phyloP scores from a whole-genome alignment of 129 eudicot species.

The Smallanthus sonchifolius region DNA sequence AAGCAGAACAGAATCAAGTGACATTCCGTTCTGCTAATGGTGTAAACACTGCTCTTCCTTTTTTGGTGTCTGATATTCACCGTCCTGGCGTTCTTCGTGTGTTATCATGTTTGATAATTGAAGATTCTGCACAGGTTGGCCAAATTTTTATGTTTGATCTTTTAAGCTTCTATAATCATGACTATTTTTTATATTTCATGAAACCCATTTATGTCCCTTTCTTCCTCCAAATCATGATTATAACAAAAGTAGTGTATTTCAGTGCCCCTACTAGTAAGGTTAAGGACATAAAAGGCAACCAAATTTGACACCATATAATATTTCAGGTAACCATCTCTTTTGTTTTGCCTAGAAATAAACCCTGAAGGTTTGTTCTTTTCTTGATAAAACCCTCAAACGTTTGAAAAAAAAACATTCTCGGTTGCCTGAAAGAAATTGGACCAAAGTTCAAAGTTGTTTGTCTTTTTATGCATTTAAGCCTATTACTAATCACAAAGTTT shows the following conservation, averaged over 20 bases:
- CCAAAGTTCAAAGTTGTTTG: not conserved
- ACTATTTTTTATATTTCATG: not conserved
- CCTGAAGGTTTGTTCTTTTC: not conserved
- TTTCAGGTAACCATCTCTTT: not conserved
- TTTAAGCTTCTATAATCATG: not conserved
- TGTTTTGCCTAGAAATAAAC: not conserved
- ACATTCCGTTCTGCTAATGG: conserved; percentile 86
- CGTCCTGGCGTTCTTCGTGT: conserved; percentile 92
- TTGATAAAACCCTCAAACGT: not conserved
- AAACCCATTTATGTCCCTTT: not conserved
- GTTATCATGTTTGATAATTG: conserved; percentile 86
- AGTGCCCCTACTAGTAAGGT: not conserved
- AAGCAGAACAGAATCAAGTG: conserved; percentile 91
- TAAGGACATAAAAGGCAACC: not conserved
- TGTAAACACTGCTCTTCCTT: conserved; percentile 66
- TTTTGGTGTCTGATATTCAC: conserved; percentile 77
- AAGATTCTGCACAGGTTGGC: conserved; percentile 78
- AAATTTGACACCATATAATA: not conserved
- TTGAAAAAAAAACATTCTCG: not conserved
- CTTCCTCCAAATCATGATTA: not conserved
- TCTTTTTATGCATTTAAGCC: not conserved
- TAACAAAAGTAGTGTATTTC: not conserved
- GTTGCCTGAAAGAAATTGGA: not conserved
- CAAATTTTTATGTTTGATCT: not conserved
- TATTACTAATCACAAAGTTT: not conserved